Evolutionary conservation across 2,329 filamentous ascomycete genomes (phyloP).

Genomic region (Dactylellina sp.): DNA sequence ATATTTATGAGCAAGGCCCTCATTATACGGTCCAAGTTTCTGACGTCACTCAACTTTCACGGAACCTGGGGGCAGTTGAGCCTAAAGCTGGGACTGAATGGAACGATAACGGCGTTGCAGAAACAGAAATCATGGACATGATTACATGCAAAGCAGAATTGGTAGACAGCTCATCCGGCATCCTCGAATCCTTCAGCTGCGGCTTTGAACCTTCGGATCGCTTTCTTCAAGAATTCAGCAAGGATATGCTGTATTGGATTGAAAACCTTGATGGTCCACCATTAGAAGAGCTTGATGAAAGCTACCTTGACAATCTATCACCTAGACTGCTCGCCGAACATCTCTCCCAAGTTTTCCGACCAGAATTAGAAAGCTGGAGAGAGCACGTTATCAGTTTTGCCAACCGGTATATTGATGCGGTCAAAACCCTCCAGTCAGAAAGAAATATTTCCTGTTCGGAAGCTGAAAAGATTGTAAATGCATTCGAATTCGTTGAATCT

Average conservation of each 20-base stretch:
- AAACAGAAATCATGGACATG: too few species aligned
- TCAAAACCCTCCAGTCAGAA: neutral
- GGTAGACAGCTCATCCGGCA: too few species aligned
- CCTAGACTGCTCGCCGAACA: constrained; percentile 2
- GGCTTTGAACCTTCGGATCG: too few species aligned
- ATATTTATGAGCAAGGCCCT: too few species aligned
- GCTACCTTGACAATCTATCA: neutral
- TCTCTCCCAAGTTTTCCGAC: constrained; percentile 8
- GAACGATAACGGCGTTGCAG: too few species aligned
- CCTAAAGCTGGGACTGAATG: too few species aligned
- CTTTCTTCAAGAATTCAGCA: neutral
- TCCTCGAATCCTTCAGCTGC: too few species aligned
- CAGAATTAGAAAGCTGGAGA: neutral
- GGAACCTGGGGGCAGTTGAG: too few species aligned
- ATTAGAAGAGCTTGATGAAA: neutral
- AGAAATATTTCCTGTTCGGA: constrained; percentile 1
- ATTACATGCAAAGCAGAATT: too few species aligned
- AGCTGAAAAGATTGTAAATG: constrained; percentile 2
- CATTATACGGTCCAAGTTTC: too few species aligned
- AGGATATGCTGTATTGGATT: constrained; percentile 5
- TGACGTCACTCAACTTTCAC: too few species aligned
- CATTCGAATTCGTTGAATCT: neutral
- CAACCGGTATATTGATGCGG: neutral
- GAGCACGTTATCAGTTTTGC: neutral
- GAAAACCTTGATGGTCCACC: neutral